Percentiles rank a stretch among this genome's conserved stretches.
Evolutionary conservation across 306 rosid species (phyloP).

Genomic region (Medicago ruthenica): DNA sequence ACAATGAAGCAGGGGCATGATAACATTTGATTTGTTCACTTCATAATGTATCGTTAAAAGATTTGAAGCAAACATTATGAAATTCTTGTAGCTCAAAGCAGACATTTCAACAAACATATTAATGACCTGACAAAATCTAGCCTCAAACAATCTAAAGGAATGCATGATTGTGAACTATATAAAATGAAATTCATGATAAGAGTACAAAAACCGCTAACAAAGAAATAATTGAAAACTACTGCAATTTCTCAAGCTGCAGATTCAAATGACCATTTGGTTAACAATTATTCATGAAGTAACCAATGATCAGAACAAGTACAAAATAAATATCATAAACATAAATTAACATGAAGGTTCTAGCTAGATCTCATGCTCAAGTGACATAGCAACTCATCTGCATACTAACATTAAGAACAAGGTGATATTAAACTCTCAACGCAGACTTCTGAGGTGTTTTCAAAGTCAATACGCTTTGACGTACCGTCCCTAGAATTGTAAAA

Average conservation of each 20-base stretch:
- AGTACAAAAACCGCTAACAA: too few species aligned
- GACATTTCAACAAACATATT: too few species aligned
- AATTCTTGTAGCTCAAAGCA: too few species aligned
- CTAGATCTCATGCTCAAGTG: not conserved
- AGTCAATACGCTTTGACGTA: not conserved
- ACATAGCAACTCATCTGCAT: not conserved
- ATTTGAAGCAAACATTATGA: too few species aligned
- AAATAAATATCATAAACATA: not conserved
- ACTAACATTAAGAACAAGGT: not conserved
- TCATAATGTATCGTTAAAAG: too few species aligned
- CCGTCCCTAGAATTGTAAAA: not conserved
- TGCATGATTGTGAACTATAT: not conserved
- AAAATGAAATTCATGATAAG: too few species aligned
- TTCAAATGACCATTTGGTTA: not conserved
- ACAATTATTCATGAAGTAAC: not conserved
- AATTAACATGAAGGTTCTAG: not conserved
- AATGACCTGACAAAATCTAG: too few species aligned
- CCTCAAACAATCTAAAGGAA: not conserved
- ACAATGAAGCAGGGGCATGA: too few species aligned
- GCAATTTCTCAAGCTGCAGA: not conserved
- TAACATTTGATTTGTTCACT: too few species aligned
- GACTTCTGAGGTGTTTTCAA: not conserved
- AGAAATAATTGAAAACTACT: too few species aligned
- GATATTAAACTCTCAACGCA: not conserved
- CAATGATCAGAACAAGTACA: not conserved